These are phyloP conservation scores for Drosera spatulata DNA, from an alignment of 179 eudicot genomes.

Conservation along the genomic window DNA sequence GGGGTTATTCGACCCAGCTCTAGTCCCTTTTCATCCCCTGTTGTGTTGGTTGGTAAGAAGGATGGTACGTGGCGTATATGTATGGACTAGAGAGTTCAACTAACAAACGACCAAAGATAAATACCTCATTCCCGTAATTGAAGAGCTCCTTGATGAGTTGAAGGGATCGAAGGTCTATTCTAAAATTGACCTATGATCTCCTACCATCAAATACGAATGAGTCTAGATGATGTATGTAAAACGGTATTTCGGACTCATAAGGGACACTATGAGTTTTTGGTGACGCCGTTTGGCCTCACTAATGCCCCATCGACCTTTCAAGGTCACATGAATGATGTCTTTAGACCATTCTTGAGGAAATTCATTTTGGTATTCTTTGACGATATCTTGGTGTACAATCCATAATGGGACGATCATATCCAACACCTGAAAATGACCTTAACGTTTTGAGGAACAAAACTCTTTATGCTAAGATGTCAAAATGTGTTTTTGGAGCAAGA, in stretches of 20 bases:
- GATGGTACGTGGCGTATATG: not conserved
- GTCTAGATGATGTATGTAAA: not conserved
- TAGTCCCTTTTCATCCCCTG: not conserved
- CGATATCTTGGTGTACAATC: no score
- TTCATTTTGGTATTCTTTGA: constrained; percentile 4
- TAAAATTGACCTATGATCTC: constrained; percentile 1
- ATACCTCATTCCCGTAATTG: not conserved
- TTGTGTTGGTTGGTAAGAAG: not conserved
- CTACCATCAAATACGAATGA: constrained; percentile 6
- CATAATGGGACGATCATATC: no score
- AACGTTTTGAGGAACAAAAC: not conserved
- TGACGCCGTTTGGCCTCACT: constrained; percentile 4
- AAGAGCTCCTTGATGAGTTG: not conserved
- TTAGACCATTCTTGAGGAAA: not conserved
- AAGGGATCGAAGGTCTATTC: not conserved
- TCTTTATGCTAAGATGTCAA: not conserved
- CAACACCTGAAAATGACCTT: no score
- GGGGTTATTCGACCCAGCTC: not conserved
- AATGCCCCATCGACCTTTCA: constrained; percentile 10
- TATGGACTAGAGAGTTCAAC: not conserved
- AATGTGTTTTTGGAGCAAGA: not conserved
- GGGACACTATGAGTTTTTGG: constrained; percentile 4
- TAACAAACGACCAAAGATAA: not conserved
- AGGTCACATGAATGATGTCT: constrained; percentile 1
- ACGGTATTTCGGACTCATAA: constrained; percentile 3